Evolutionary conservation across 1,284 basidiomycete species (phyloP), one percentile per base, ranked within the genome.

Genomic region (Ganoderma meredithae): DNA sequence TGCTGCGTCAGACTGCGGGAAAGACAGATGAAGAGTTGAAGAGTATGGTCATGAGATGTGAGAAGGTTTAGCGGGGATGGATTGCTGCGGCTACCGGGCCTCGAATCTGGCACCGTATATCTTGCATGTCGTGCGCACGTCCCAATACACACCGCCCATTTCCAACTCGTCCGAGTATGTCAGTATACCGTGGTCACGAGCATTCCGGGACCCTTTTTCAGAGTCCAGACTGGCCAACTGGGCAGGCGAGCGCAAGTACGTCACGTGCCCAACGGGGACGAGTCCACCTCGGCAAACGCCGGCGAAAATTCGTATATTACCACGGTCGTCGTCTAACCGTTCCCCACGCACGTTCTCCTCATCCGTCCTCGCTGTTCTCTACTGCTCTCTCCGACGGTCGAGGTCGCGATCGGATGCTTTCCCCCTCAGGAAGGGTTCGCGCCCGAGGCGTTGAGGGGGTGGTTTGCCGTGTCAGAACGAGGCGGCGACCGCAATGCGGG

Each of bases 391-490:
- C 64, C 66, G 74, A 72, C 72, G 75, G 75, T 76, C 74, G 72
- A 75, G 74, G 75, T 68, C 63, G 71, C 68, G 79, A 69, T 65
- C 69, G 69, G 77, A 78, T 72, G 64, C 83, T 83, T 85, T 84
- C 83, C 82, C 82, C 81, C 78, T 79, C 66, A 76, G 75, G 71
- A 79, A 83, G 82, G 76, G 81, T 55, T 44, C 62, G 69, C 65
- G 76, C 76, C 76, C 79, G 69, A 82, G 82, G 83, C 80, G 75
- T 76, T 66, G 78, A 79, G 77, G 82, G 81, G 84, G 82, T 84
- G 83, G 83, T 85, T 85, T 85, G 78, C 74, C 81, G 77, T 81
- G 82, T 80, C 64, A 85, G 77, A 85, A 58, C 33, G 66, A 76
- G 66, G 64, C 62, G 66, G 49, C 60, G 13, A 40, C 64, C 62